A percentile compares a stretch with the other conserved stretches of the same genome.
phyloP scores from a whole-genome alignment of 2,329 filamentous ascomycete species.

The Botrytis squamosa region DNA sequence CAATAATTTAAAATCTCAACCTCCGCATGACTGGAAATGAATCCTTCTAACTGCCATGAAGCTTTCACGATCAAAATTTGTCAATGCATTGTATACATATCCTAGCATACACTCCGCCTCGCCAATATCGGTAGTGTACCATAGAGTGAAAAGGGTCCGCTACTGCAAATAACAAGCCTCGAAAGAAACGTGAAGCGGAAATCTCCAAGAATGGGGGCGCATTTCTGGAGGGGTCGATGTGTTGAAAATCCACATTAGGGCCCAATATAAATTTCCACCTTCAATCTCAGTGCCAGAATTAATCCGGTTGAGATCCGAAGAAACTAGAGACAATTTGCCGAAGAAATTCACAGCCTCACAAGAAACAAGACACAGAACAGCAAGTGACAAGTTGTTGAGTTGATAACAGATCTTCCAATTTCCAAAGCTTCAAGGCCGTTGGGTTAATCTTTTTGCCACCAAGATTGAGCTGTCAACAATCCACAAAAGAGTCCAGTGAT shows the following conservation, averaged over 20 bases:
- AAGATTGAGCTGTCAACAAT: conserved; percentile 11
- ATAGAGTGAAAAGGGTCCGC: conserved; percentile 5
- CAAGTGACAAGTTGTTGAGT: no score
- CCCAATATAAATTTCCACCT: not conserved
- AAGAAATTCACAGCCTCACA: not conserved
- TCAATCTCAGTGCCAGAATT: conserved; percentile 10
- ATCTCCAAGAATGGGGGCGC: conserved; percentile 7
- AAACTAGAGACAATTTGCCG: not conserved
- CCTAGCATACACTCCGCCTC: not conserved
- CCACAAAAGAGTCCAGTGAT: conserved; percentile 2
- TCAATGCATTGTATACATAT: conserved; percentile 11
- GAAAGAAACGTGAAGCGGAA: conserved; percentile 1
- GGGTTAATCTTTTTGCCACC: conserved; percentile 6
- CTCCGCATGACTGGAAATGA: conserved; percentile 10
- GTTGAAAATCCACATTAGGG: conserved; percentile 1
- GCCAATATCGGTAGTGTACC: not conserved
- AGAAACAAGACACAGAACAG: not conserved
- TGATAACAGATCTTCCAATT: conserved; percentile 6
- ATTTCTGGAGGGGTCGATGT: not conserved
- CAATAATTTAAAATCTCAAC: not conserved
- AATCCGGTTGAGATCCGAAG: conserved; percentile 10
- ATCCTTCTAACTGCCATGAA: conserved; percentile 3
- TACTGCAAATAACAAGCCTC: conserved; percentile 14
- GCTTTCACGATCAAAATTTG: conserved; percentile 10
- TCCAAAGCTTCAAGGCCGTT: not conserved